These are phyloP conservation scores for Phalaenopsis hybrid DNA, from an alignment of 116 monocot genomes.

Conservation along the genomic window DNA sequence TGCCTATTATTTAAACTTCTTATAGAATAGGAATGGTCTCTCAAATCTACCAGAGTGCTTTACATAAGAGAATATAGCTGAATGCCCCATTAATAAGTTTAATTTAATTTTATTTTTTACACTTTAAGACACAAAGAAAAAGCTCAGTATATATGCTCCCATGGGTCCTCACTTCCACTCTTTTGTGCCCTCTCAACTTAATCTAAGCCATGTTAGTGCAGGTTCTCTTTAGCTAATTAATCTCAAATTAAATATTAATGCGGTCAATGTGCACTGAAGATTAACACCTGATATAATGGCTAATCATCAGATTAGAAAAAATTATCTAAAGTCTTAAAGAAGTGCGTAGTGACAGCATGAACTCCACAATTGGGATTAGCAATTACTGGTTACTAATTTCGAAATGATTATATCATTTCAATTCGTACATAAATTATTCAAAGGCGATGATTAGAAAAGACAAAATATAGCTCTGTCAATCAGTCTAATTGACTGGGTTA, in stretches of 20 bases:
- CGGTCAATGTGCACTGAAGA: background rate
- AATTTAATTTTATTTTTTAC: background rate
- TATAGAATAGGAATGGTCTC: too few species aligned
- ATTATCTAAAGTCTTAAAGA: background rate
- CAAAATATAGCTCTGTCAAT: too few species aligned
- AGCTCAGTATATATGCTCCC: background rate
- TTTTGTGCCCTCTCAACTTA: background rate
- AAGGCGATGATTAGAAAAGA: too few species aligned
- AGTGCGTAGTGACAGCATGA: background rate
- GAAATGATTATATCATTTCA: too few species aligned
- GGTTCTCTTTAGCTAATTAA: background rate
- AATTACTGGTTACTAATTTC: too few species aligned
- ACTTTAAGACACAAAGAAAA: background rate
- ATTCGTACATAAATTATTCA: too few species aligned
- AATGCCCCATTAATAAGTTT: background rate
- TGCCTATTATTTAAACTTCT: too few species aligned
- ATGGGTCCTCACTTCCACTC: constrained; percentile 1
- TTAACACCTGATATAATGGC: background rate
- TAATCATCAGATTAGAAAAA: background rate
- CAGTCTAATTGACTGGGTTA: too few species aligned
- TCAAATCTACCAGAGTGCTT: too few species aligned
- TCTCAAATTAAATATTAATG: background rate
- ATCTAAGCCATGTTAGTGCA: background rate
- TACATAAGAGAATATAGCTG: too few species aligned
- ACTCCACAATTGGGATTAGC: too few species aligned